Percentiles rank a stretch among this genome's conserved stretches.
These are phyloP conservation scores for Populus nigra DNA, from an alignment of 345 rosid genomes.

Conservation along the genomic window DNA sequence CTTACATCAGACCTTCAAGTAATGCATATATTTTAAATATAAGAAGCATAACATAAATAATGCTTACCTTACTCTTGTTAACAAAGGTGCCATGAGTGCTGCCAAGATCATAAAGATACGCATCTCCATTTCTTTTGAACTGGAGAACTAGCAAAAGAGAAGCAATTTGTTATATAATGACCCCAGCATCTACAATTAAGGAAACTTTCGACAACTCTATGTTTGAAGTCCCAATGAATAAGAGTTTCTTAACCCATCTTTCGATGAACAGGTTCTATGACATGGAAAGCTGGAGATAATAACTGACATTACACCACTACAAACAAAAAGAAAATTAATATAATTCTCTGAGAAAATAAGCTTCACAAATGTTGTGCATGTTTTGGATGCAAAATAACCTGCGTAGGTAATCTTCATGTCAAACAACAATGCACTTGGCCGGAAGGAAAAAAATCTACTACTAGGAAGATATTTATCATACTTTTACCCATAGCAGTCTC, in stretches of 20 bases:
- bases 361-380: neutral
- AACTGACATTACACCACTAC: neutral
- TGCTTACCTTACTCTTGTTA: slow-evolving; percentile 69
- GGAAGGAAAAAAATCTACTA: neutral
- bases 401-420: neutral
- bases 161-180: slow-evolving; percentile 5
- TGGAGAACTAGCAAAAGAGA: slow-evolving; percentile 62
- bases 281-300: neutral
- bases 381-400: neutral
- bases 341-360: neutral
- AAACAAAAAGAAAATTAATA: neutral
- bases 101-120: slow-evolving; percentile 77
- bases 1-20: neutral
- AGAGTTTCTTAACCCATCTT: neutral
- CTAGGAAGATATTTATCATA: too few relatives aligned
- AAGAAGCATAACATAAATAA: neutral
- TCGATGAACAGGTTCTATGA: neutral
- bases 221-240: neutral
- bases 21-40: neutral
- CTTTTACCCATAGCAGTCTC: neutral
- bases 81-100: slow-evolving; percentile 81
- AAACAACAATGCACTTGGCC: neutral
- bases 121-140: slow-evolving; percentile 74
- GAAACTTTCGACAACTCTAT: neutral
- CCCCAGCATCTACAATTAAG: neutral